phyloP scores from a whole-genome alignment of 2,329 filamentous ascomycete species.

The Aspergillus chevalieri region DNA sequence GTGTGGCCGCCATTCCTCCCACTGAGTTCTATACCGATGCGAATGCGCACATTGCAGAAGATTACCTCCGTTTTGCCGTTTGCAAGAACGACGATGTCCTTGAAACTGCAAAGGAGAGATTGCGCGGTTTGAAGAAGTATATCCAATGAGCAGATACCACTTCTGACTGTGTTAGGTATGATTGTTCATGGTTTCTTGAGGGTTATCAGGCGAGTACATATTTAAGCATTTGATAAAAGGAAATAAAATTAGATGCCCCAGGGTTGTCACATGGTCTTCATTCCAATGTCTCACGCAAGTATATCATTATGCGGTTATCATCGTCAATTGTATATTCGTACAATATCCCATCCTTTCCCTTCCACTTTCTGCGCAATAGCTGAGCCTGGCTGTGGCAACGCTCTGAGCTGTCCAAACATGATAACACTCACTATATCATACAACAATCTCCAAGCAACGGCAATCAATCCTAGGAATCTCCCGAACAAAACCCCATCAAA shows the following conservation, averaged over 20 bases:
- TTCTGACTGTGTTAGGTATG: too few species aligned
- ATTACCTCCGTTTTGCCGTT: constrained; percentile 91
- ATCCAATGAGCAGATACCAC: constrained; percentile 36
- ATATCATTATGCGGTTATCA: too few species aligned
- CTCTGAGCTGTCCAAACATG: too few species aligned
- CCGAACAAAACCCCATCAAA: neutral
- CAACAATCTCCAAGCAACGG: too few species aligned
- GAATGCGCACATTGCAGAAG: constrained; percentile 79
- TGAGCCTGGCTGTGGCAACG: too few species aligned
- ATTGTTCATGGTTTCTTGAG: too few species aligned
- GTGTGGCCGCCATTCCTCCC: constrained; percentile 90
- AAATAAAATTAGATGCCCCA: neutral
- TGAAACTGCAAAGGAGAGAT: constrained; percentile 68
- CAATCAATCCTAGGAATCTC: too few species aligned
- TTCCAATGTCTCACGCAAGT: too few species aligned
- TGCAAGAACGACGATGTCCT: constrained; percentile 89
- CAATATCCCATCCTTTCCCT: too few species aligned
- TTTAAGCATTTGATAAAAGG: neutral
- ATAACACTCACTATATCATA: neutral
- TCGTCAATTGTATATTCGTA: too few species aligned
- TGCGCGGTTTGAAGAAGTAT: constrained; percentile 68
- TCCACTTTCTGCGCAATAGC: too few species aligned
- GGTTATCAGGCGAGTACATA: neutral
- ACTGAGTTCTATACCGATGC: constrained; percentile 91
- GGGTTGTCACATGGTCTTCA: neutral